Percentiles rank a stretch among this genome's conserved stretches.
Conservation (phyloP, 2,329 filamentous ascomycete species). For the Neonectria magnoliae region DNA sequence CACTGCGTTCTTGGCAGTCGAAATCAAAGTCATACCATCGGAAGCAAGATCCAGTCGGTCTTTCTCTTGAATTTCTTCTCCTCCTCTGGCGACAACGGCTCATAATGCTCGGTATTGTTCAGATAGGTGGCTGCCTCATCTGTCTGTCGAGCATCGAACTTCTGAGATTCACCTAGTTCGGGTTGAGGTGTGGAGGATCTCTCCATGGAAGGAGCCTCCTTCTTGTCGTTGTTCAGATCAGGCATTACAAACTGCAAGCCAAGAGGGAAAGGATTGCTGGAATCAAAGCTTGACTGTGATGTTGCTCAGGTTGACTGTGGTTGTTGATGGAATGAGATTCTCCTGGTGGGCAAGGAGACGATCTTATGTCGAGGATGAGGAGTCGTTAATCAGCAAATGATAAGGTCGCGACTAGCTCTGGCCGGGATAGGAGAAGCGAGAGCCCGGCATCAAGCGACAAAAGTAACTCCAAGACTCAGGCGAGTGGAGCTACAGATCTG, state of each 20-base stretch:
- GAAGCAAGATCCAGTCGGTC: slow-evolving; percentile 5
- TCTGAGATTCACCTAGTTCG: slow-evolving; percentile 3
- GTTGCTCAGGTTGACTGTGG: neutral
- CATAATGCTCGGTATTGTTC: slow-evolving; percentile 7
- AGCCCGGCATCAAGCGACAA: neutral
- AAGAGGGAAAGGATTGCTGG: neutral
- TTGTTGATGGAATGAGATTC: neutral
- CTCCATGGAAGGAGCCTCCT: slow-evolving; percentile 4
- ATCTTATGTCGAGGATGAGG: neutral
- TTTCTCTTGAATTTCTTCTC: slow-evolving; percentile 14
- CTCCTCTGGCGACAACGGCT: slow-evolving; percentile 10
- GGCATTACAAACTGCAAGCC: neutral
- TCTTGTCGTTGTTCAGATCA: neutral
- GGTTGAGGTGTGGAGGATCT: slow-evolving; percentile 1
- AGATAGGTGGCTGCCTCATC: slow-evolving; percentile 17
- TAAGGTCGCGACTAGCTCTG: neutral
- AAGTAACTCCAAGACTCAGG: neutral
- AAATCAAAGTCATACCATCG: slow-evolving; percentile 1
- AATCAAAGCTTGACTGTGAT: neutral
- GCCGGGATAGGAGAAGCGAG: neutral
- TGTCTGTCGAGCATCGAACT: slow-evolving; percentile 6
- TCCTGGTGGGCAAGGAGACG: neutral
- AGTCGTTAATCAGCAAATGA: neutral
- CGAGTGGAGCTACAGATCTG: neutral
- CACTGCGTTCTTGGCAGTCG: neutral